Evolutionary conservation across 164 flowering plant species (phyloP), one percentile per base, ranked within the genome.

Genomic region (Vitis rotundifolia): DNA sequence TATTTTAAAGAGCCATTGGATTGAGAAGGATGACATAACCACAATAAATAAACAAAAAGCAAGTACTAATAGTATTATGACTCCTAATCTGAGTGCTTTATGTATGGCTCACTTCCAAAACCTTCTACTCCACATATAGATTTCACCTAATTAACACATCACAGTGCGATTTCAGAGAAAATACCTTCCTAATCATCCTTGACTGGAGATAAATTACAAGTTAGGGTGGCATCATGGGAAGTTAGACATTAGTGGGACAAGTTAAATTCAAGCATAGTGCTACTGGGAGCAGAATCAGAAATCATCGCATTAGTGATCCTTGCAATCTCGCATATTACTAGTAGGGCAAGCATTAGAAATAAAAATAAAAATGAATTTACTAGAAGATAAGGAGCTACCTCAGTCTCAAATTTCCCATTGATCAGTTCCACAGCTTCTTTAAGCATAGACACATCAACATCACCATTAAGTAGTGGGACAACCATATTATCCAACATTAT

Each of bases 401-500:
- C 99, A 22, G 98, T 95, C 70, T 95, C 99, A 82, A 88, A 95
- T 75, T 78, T 90, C 62, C 97, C 94, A 77, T 81, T 72, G 19
- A 95, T 88, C 80, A 95, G 65, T 15, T 80, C 81, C 50, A 93
- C 98, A 71, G 98, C 99, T 80, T 93, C 88, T 82, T 84, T 86
- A 47, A 95, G 98, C 98, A 93, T 93, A 29, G 94, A 84, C 9
- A 88, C 88, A 71, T 93, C 97, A 64, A 91, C 84, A 77, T 90
- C 97, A 29, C 97, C 98, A 79, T 89, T 77, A 19, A 89, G 81
- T 50, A 79, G 79, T 5, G 96, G 98, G 47, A 90, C 84, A 74
- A 93, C 97, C 99, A 95, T 95, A 78, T 95, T 95, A 75, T 95
- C 98, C 79, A 95, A 71, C 99, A 95, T 90, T 81, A 95, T 91